Evolutionary conservation across 148 eudicot species (phyloP).

Genomic region (Fagopyrum homotropicum): DNA sequence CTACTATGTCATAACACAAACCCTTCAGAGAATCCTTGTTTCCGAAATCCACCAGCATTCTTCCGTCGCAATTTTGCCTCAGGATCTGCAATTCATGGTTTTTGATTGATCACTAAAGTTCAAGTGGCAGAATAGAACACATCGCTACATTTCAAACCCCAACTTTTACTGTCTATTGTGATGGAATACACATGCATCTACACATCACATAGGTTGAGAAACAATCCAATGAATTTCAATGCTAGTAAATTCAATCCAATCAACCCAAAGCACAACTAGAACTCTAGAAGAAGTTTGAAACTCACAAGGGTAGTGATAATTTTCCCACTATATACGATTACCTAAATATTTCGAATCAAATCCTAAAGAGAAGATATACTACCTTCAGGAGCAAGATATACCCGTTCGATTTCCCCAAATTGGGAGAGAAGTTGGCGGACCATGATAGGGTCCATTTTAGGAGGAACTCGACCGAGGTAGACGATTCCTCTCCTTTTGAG

Average conservation of each 20-base stretch:
- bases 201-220: not conserved
- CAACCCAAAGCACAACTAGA: not conserved
- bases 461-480: constrained; percentile 82
- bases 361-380: not conserved
- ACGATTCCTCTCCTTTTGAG: constrained; percentile 62
- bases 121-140: not conserved
- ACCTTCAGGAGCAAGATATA: constrained; percentile 82
- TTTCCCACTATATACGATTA: not conserved
- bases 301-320: not conserved
- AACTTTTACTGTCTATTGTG: not conserved
- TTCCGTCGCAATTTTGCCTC: constrained; percentile 46
- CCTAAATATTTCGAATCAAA: not conserved
- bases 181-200: not conserved
- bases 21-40: constrained; percentile 90
- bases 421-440: constrained; percentile 74
- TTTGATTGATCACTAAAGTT: not conserved
- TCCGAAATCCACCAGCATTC: constrained; percentile 71
- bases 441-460: constrained; percentile 69
- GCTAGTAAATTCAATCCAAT: not conserved
- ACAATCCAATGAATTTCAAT: not conserved
- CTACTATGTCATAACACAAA: constrained; percentile 18
- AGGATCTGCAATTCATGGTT: constrained; percentile 43
- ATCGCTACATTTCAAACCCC: not conserved
- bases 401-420: constrained; percentile 58
- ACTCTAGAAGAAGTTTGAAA: not conserved